These are phyloP conservation scores for Sonneratia caseolaris DNA, from an alignment of 345 rosid species.

Conservation along the genomic window DNA sequence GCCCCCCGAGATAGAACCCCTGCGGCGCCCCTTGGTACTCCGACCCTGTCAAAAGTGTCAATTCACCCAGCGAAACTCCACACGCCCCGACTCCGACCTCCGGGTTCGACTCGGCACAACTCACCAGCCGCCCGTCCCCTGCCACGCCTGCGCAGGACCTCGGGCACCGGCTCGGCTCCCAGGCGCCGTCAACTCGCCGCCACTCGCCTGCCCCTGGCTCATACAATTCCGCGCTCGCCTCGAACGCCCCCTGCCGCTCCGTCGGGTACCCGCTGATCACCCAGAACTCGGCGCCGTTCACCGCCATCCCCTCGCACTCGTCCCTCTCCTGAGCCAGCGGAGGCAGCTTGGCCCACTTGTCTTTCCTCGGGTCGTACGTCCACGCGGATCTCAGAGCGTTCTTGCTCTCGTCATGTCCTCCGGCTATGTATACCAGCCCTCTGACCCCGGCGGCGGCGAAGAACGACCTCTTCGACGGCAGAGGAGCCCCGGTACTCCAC, in stretches of 20 bases:
- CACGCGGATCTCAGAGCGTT: slow-evolving; percentile 48
- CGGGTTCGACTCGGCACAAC: slow-evolving; percentile 22
- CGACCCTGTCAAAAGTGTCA: slow-evolving; percentile 37
- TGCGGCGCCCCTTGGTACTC: slow-evolving; percentile 38
- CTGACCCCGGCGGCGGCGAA: slow-evolving; percentile 35
- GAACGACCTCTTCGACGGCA: slow-evolving; percentile 50
- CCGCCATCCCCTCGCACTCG: slow-evolving; percentile 55
- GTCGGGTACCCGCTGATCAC: slow-evolving; percentile 60
- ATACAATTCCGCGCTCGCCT: slow-evolving; percentile 36
- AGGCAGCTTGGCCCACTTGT: slow-evolving; percentile 48
- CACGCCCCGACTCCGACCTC: slow-evolving; percentile 26
- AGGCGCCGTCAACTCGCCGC: slow-evolving; percentile 33
- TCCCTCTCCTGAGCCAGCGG: slow-evolving; percentile 50
- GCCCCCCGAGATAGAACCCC: slow-evolving; percentile 29
- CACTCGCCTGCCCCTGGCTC: slow-evolving; percentile 29
- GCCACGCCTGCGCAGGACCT: slow-evolving; percentile 23
- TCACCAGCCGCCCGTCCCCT: slow-evolving; percentile 17
- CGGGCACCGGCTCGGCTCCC: slow-evolving; percentile 39
- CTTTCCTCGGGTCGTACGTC: slow-evolving; percentile 39
- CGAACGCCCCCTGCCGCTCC: slow-evolving; percentile 46
- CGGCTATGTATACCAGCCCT: slow-evolving; percentile 34
- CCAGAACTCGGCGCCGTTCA: slow-evolving; percentile 44
- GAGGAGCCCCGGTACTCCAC: slow-evolving; percentile 43
- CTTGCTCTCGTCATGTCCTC: slow-evolving; percentile 65
- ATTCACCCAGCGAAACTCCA: slow-evolving; percentile 24